Conservation (phyloP, 1,284 basidiomycete genomes). For the Albatrellus sp. region DNA sequence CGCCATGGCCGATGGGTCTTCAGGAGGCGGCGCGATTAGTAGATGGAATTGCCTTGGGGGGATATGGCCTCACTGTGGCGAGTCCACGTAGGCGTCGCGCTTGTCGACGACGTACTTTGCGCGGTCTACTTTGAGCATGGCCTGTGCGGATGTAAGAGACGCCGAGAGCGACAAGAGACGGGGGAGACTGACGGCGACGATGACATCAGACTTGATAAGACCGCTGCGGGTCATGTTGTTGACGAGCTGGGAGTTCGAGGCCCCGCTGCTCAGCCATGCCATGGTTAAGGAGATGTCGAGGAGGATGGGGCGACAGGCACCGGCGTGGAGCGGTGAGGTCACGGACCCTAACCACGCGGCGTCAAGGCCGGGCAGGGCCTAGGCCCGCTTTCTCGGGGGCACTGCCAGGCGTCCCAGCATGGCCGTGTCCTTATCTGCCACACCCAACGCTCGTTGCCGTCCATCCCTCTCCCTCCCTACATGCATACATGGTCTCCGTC, state of each 20-base stretch:
- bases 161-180: not conserved
- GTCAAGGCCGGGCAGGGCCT: no score
- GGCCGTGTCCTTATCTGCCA: no score
- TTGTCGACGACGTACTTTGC: slow-evolving; percentile 54
- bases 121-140: slow-evolving; percentile 64
- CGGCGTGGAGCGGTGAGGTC: no score
- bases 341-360: no score
- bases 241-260: slow-evolving; percentile 61
- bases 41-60: slow-evolving; percentile 15
- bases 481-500: slow-evolving; percentile 1
- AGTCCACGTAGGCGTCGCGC: slow-evolving; percentile 60
- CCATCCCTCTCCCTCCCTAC: not conserved
- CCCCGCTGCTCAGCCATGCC: slow-evolving; percentile 75
- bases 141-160: slow-evolving; percentile 24
- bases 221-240: slow-evolving; percentile 43
- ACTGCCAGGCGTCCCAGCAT: no score
- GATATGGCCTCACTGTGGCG: slow-evolving; percentile 48
- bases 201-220: slow-evolving; percentile 44
- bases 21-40: not conserved
- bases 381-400: no score
- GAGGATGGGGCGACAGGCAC: no score
- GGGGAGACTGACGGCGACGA: slow-evolving; percentile 28
- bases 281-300: slow-evolving; percentile 18
- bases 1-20: slow-evolving; percentile 57
- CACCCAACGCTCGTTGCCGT: no score